Conservation (phyloP, 2,329 filamentous ascomycete species). For the Apiospora arundinis region DNA sequence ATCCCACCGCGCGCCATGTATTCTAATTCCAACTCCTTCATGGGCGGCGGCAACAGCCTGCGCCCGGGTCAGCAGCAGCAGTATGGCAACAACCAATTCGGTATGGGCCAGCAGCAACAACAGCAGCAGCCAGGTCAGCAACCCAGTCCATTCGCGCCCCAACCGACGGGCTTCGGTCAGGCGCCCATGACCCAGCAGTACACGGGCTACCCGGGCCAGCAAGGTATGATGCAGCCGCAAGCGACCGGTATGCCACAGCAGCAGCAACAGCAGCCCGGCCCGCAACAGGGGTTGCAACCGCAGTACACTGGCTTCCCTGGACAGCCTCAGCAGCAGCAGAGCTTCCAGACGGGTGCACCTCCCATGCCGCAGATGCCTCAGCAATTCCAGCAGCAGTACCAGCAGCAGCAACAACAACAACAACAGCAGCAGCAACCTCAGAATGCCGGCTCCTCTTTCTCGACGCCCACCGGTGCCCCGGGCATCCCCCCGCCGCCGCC, state of each 20-base stretch:
- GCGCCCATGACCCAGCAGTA: conserved; percentile 62
- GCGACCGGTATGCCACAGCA: conserved; percentile 60
- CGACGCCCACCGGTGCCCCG: conserved; percentile 53
- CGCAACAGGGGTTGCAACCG: conserved; percentile 52
- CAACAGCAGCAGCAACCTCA: conserved; percentile 48
- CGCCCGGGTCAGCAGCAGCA: conserved; percentile 70
- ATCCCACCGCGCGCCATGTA: conserved; percentile 67
- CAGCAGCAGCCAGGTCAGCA: conserved; percentile 51
- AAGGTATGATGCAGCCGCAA: conserved; percentile 57
- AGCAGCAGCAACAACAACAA: conserved; percentile 58
- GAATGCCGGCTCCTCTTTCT: conserved; percentile 53
- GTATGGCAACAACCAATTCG: conserved; percentile 58
- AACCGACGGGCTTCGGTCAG: conserved; percentile 66
- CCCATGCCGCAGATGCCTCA: conserved; percentile 65
- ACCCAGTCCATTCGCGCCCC: conserved; percentile 61
- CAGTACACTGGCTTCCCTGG: conserved; percentile 53
- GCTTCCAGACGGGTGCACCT: conserved; percentile 66
- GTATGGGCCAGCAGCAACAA: conserved; percentile 47
- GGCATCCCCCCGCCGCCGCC: conserved; percentile 57
- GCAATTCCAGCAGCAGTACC: conserved; percentile 66
- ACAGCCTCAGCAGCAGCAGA: conserved; percentile 60
- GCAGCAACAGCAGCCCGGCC: conserved; percentile 72
- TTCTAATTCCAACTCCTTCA: conserved; percentile 84
- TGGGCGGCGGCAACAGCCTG: conserved; percentile 79
- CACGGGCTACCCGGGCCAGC: conserved; percentile 64